A percentile compares a stretch with the other conserved stretches of the same genome.
phyloP scores from a whole-genome alignment of 495 filamentous ascomycete species.

The Aspergillus baeticus region DNA sequence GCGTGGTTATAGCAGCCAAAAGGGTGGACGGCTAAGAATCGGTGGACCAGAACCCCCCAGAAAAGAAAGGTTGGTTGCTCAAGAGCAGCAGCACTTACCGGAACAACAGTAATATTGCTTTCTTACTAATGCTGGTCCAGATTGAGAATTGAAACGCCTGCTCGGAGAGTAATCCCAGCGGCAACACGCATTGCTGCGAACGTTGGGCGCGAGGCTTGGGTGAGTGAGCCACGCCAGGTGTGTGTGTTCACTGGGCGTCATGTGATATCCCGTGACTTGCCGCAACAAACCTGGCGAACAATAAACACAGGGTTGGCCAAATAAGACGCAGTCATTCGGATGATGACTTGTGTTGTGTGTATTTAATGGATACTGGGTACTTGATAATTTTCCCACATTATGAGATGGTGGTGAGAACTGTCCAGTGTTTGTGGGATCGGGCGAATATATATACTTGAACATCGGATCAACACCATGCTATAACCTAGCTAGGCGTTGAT shows the following conservation, averaged over 20 bases:
- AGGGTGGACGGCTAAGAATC: slow-evolving; percentile 9
- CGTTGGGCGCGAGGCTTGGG: slow-evolving; percentile 7
- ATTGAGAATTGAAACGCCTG: background rate
- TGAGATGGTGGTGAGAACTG: too few species aligned
- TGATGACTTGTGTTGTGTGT: too few species aligned
- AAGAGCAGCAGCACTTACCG: slow-evolving; percentile 9
- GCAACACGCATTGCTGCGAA: background rate
- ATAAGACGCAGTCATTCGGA: too few species aligned
- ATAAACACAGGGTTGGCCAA: background rate
- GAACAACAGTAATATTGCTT: background rate
- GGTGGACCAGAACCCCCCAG: slow-evolving; percentile 9
- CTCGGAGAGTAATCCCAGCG: background rate
- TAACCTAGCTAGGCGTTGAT: too few species aligned
- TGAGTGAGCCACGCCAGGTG: slow-evolving; percentile 4
- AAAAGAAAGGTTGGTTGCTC: background rate
- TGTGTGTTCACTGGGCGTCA: slow-evolving; percentile 14
- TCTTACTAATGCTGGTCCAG: background rate
- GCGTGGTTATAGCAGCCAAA: slow-evolving; percentile 40
- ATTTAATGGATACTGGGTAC: too few species aligned
- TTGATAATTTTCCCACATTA: too few species aligned
- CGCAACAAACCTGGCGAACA: background rate
- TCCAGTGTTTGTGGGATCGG: too few species aligned
- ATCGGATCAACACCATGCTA: too few species aligned
- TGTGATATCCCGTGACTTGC: slow-evolving; percentile 10
- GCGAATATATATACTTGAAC: too few species aligned